These are phyloP conservation scores for Fragilariopsis cylindrus DNA, from an alignment of 108 stramenopile genomes.

Conservation along the genomic window DNA sequence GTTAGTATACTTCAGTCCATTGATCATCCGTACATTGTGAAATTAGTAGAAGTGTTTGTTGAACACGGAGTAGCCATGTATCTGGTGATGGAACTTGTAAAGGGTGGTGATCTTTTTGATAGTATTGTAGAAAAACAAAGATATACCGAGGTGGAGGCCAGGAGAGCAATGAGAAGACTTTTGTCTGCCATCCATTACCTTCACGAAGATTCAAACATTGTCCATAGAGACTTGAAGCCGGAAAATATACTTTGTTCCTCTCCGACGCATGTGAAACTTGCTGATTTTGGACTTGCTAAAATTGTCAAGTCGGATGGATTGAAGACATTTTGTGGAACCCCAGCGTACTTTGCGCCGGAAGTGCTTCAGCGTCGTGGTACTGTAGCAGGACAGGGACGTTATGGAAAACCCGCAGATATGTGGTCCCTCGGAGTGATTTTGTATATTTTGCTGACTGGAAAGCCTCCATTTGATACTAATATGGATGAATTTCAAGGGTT, in stretches of 20 bases:
- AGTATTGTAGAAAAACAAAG: slow-evolving; percentile 77
- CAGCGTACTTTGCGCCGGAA: slow-evolving; percentile 93
- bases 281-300: slow-evolving; percentile 94
- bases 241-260: slow-evolving; percentile 87
- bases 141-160: slow-evolving; percentile 81
- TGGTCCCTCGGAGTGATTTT: slow-evolving; percentile 89
- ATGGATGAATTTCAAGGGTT: slow-evolving; percentile 29
- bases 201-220: slow-evolving; percentile 70
- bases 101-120: slow-evolving; percentile 95
- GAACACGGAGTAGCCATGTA: slow-evolving; percentile 61
- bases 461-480: slow-evolving; percentile 75
- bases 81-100: slow-evolving; percentile 86
- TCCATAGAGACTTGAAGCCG: slow-evolving; percentile 92
- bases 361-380: slow-evolving; percentile 75
- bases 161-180: slow-evolving; percentile 71
- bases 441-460: slow-evolving; percentile 78
- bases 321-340: slow-evolving; percentile 92
- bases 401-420: slow-evolving; percentile 83
- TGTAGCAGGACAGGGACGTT: slow-evolving; percentile 74
- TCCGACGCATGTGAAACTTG: slow-evolving; percentile 62
- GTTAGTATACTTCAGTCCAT: slow-evolving; percentile 79
- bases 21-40: slow-evolving; percentile 92
- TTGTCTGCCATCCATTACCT: slow-evolving; percentile 78
- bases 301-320: slow-evolving; percentile 69
- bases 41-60: slow-evolving; percentile 86